A percentile compares a stretch with the other conserved stretches of the same genome.
phyloP scores from a whole-genome alignment of 1,284 basidiomycete species.

The Afroboletus lepidellus region DNA sequence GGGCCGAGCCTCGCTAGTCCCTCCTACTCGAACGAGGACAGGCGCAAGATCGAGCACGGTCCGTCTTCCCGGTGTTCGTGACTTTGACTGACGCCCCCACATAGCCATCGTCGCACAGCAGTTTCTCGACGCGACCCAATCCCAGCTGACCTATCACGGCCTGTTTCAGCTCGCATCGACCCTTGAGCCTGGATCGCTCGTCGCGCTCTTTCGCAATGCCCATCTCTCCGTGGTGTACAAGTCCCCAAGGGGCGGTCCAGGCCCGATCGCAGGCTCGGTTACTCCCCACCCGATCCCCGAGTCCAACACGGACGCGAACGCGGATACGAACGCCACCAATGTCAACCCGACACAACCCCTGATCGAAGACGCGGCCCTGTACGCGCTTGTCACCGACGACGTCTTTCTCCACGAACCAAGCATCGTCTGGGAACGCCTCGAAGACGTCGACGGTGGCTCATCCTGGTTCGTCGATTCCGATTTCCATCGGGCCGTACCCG shows the following conservation, averaged over 20 bases:
- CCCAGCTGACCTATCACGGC: constrained; percentile 85
- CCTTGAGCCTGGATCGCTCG: constrained; percentile 55
- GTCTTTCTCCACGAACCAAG: constrained; percentile 74
- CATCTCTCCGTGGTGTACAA: constrained; percentile 88
- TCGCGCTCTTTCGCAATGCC: constrained; percentile 85
- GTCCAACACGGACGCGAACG: neutral
- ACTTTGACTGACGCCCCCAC: no score
- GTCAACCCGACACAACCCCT: neutral
- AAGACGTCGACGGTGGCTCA: constrained; percentile 79
- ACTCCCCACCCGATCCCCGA: neutral
- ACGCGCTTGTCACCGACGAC: constrained; percentile 81
- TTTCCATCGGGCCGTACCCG: constrained; percentile 62
- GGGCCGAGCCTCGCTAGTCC: neutral
- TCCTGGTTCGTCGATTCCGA: constrained; percentile 75
- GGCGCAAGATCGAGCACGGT: constrained; percentile 67
- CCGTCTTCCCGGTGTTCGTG: constrained; percentile 21
- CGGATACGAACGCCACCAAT: neutral
- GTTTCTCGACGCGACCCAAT: constrained; percentile 72
- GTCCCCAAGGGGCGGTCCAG: constrained; percentile 21
- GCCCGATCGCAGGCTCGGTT: neutral
- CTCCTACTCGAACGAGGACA: constrained; percentile 45
- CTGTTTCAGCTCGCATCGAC: constrained; percentile 66
- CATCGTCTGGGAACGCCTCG: constrained; percentile 86
- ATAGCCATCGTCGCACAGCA: constrained; percentile 65
- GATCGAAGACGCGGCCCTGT: constrained; percentile 42